Base-by-base conservation (phyloP, 2,329 filamentous ascomycete genomes). In the Clonostachys byssicola region DNA sequence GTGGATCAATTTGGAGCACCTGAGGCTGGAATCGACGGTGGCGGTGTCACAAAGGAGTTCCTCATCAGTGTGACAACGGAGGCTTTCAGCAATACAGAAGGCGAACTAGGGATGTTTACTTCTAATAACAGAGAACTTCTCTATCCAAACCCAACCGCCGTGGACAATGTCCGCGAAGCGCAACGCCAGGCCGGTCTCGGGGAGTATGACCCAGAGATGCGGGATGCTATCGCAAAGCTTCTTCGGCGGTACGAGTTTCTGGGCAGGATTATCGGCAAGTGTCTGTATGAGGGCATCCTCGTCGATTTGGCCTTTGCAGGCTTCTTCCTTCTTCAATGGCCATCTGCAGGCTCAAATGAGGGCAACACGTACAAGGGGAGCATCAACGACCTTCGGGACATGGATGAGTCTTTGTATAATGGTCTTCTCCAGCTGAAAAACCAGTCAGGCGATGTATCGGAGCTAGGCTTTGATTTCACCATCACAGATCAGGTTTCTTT, bases 281-380 rank as follows among this genome's bases (percentile, higher is more conserved):
- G 94, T 66, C 75, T 99, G 59, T 99, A 99, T 61, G 94, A 99
- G 69, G 92, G 92, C 1, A 97, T 99, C 41, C 77, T 99, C 4
- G 85, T 97, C 42, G 92, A 99, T 65, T 85, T 96, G 50, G 83
- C 83, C 44, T 99, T 99, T 71, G 92, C 92, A 1, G 86, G 89
- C 1, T 99, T 99, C 71, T 99, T 99, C 69, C 78, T 99, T 7
- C 80, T 96, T 50, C 96, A 97, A 63, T 99, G 94, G 94, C 83
- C 91, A 3, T 78, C 92, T 46, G 85, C 86, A 12, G 86, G 86
- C 2, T 59, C 63, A 14, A 71, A 70, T 34, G 83, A 83, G 34
- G 76, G 85, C 16, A 83, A 80, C 54, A 86, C 82, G 10, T 96
- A 95, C 68, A 87, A 91, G 45, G 88, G 91, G n/a, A 96, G 89